Base-by-base conservation (phyloP, 1,139 yeast species). In the Maudiozyma humilis region DNA sequence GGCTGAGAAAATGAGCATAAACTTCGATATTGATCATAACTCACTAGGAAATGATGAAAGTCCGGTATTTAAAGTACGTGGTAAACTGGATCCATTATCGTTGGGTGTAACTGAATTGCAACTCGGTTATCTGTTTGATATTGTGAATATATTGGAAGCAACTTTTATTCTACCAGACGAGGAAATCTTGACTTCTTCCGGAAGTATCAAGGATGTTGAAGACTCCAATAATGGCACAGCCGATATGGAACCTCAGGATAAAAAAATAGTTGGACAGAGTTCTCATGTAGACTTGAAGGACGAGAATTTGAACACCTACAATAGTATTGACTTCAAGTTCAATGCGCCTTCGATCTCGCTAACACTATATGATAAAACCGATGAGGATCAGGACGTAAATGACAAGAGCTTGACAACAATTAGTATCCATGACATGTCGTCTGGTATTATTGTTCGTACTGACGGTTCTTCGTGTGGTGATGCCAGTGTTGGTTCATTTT, bases 61-160 rank as follows among this genome's bases (percentile, higher is more conserved):
- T 1, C 84, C 95, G 0, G 68, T 76, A 0, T 68, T 80, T 37
- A 65, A 69, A 2, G 68, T 85, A 1, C 54, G 60, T 3, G 94
- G 95, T 15, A 66, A 70, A 23, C 71, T 85, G 57, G 78, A 85
- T 1, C 85, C 85, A 18, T 70, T 85, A 17, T 75, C 78, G 41
- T 68, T 87, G 51, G 72, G 75, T 27, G 64, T 91, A 46, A 84
- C 96, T 0, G 97, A 91, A 52, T 63, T 78, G 33, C 98, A 93
- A 63, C 69, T 84, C 38, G 67, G 71, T 31, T 80, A 77, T 53
- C 59, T 89, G 44, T 60, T 78, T 54, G 68, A 72, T 16, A 66
- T 89, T 40, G 67, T 76, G 2, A 76, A 75, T 41, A 72, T 81
- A 1, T 60, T 89, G 1, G 70, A 85, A 0, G 65, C 72, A 27